These are phyloP conservation scores for Camelina laxa DNA, from an alignment of 345 rosid genomes.

Conservation along the genomic window DNA sequence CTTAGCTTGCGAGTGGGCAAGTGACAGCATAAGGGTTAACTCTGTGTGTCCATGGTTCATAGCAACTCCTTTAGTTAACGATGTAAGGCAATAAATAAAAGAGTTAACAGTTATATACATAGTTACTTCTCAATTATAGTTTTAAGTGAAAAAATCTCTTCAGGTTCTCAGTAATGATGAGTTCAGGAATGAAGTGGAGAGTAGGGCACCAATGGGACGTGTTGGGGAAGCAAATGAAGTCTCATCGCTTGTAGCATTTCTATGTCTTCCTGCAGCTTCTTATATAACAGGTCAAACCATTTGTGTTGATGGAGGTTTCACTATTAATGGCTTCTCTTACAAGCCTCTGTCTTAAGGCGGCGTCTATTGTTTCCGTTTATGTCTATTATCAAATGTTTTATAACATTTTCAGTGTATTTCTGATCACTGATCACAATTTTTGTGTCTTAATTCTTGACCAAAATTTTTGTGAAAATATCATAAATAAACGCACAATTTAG, in stretches of 20 bases:
- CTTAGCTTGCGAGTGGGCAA: conserved; percentile 43
- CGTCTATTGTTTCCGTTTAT: background rate
- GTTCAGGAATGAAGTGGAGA: conserved; percentile 43
- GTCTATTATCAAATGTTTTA: background rate
- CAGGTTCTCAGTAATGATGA: conserved; percentile 58
- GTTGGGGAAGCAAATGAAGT: conserved; percentile 75
- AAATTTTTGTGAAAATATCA: no score
- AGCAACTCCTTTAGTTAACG: background rate
- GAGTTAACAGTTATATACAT: background rate
- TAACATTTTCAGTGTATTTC: background rate
- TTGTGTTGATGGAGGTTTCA: conserved; percentile 68
- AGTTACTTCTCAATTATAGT: background rate
- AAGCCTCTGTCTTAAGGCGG: background rate
- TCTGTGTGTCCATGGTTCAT: conserved; percentile 38
- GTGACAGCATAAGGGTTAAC: conserved; percentile 29
- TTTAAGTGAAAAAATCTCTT: background rate
- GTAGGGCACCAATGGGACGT: conserved; percentile 67
- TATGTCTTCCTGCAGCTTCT: conserved; percentile 75
- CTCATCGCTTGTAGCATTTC: conserved; percentile 61
- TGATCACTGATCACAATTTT: background rate
- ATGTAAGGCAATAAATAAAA: conserved; percentile 17
- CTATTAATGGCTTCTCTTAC: conserved; percentile 34
- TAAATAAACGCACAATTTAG: no score
- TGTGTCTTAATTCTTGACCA: background rate
- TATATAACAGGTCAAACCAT: conserved; percentile 80